Evolutionary conservation across 2,329 filamentous ascomycete species (phyloP), one percentile per base, ranked within the genome.

Genomic region (Lasiodiplodia sp.): DNA sequence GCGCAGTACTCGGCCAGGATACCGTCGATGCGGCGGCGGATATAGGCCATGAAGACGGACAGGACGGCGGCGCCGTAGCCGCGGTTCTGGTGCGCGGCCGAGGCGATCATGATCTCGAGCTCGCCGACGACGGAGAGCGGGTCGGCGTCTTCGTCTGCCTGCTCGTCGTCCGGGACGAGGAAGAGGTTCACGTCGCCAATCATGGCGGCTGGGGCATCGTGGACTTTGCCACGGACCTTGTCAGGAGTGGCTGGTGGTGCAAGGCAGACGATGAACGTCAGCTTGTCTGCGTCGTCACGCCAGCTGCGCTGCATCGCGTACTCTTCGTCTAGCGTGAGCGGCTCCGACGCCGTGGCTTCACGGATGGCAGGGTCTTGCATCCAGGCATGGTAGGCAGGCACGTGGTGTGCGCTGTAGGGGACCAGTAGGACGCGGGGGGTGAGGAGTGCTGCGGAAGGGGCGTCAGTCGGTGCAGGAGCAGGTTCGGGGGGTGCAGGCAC

Each of bases 241-340:
- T 14, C 40, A 31, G 11, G 25, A 37, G 34, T 31, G 18, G 47
- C 40, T 28, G 66, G 23, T n/a, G 72, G 68, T 7, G 68, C 68
- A 3, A 66, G 70, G 70, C 93, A 97, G 66, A 92, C 80, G 77
- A 98, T 97, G 74, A 97, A 98, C 0, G 95, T 98, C 70, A 98
- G 80, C 81, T 98, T 98, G 80, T 98, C 94, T 31, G 82, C 80
- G 52, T 96, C 92, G 23, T 82, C 82, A 47, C 94, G 89, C 95
- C 95, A 98, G 71, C 89, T 93, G n/a, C 82, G 82, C 79, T 97
- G 95, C 89, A 97, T 98, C 62, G 88, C 87, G 79, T 96, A 93
- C 83, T 98, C 95, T 76, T 97, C 91, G 0, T 88, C 84, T 0
- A 97, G 83, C 0, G 87, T 89, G 63, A 98, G 86, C 0, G 91